Evolutionary conservation across 768 basidiomycete species (phyloP), one percentile per base, ranked within the genome.

Genomic region (Russula ochroleuca): DNA sequence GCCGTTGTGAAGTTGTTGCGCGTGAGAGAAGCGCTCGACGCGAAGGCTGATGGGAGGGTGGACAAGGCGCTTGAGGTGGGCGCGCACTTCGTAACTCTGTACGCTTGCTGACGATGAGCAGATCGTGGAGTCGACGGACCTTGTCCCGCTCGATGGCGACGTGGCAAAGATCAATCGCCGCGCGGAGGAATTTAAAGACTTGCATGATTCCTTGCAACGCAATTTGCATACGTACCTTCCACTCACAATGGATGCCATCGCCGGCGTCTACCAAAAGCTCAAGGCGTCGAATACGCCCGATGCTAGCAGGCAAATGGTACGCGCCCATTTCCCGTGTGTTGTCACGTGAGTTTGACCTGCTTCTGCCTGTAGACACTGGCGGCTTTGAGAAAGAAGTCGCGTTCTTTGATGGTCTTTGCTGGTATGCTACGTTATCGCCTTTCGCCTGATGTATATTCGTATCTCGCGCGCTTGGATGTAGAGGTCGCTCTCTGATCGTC

Each of bases 211-310:
- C 2, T 77, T 97, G 70, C 91, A 94, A 70, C 85, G 90, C 67
- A 98, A 96, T 76, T 75, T 98, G 73, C 92, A 93, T 70, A 83
- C 84, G 2, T 90, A 97, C 73, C 81, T 98, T 54, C 84, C 90
- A 38, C 82, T 94, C 43, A 89, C 92, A 23, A 99, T 98, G 97
- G 93, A 94, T 71, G 85, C 88, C 33, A 83, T 98, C 31, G 88
- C 90, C 54, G 85, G 82, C 15, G 83, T 95, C 17, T 90, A 96
- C 69, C 87, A 87, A 61, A 84, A 82, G 62, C 77, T 85, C 62
- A 96, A 96, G 73, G 76, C 78, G 13, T 86, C 88, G 33, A 76
- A 81, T 48, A 84, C 84, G 23, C 82, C 87, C 14, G 94, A 96
- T 70, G 82, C 84, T 43, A 87, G 84, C 2, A 80, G 89, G 67